Base-by-base conservation (phyloP, 805 yeast species). In the baker's yeast (Saccharomyces cerevisiae) region DNA sequence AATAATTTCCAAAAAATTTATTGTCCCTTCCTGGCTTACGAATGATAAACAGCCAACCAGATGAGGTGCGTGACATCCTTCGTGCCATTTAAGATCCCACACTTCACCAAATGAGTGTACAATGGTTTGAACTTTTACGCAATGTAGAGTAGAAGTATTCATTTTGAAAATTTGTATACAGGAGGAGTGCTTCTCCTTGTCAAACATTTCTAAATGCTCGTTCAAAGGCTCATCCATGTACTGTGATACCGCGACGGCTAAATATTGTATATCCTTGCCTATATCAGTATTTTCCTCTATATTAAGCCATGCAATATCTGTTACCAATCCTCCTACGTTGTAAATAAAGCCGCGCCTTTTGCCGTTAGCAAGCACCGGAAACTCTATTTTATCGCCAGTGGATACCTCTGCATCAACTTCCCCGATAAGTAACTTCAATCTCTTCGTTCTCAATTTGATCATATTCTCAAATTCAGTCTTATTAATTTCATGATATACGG, bases 21-120 rank as follows among this genome's bases (percentile, higher is more conserved):
- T 65, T 4, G 71, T 65, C 0, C 91, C 91, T 64, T 82, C 85
- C 46, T 79, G 79, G 56, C 81, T 80, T 0, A 74, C 72, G 10
- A 80, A 82, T 4, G 76, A 76, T n/a, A 84, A 59, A 0, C 77
- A 70, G 1, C 82, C 82, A 14, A 77, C 48, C 1, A 57, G 51
- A 10, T 57, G 57, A 0, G 50, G 29, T 28, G 52, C 49, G 41
- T 32, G 41, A 41, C 58, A 73, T 59, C 64, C 75, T 53, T 70
- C 73, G 56, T 60, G 64, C 78, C 73, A 53, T 61, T 66, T 55
- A 51, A 63, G 32, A 55, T 66, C 50, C 68, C 67, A 50, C 68
- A 76, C 67, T 6, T 74, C 77, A 2, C 87, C 87, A 61, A 76
- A 73, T 2, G 61, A 41, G 70, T 73, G 77, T 2, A 70, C 43